Percentiles rank a stretch among this genome's conserved stretches.
These are phyloP conservation scores for Quercus dentata DNA, from an alignment of 306 rosid species.

Conservation along the genomic window DNA sequence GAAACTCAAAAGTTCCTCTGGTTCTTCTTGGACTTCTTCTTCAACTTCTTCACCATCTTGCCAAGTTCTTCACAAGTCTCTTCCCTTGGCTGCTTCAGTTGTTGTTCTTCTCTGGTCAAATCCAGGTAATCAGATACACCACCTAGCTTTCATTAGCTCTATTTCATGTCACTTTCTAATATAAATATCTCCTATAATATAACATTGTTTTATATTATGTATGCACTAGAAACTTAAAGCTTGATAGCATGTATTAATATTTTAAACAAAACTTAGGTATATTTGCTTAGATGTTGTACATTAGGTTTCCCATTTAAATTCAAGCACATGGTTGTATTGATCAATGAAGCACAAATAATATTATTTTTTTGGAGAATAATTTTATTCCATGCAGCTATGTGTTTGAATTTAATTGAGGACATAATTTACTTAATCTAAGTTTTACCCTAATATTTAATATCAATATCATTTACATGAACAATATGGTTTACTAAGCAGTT, in stretches of 20 bases:
- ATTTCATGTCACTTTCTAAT: background rate
- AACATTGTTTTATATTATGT: background rate
- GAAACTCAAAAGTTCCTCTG: constrained; percentile 15
- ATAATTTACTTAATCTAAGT: too few relatives aligned
- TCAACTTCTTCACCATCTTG: constrained; percentile 20
- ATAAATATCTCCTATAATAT: background rate
- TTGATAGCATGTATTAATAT: background rate
- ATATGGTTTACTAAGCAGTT: too few relatives aligned
- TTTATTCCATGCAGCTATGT: too few relatives aligned
- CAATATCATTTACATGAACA: too few relatives aligned
- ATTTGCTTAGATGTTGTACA: too few relatives aligned
- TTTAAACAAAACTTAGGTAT: too few relatives aligned
- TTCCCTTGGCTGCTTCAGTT: constrained; percentile 73
- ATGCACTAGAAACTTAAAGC: background rate
- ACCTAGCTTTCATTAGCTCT: background rate
- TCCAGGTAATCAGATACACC: constrained; percentile 46
- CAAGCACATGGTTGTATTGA: too few relatives aligned
- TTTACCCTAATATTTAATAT: too few relatives aligned
- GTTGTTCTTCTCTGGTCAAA: constrained; percentile 68
- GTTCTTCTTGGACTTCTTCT: constrained; percentile 3
- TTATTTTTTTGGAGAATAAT: too few relatives aligned
- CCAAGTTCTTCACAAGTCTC: constrained; percentile 44
- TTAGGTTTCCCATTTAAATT: too few relatives aligned
- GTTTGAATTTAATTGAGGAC: too few relatives aligned
- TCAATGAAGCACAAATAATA: too few relatives aligned